phyloP scores from a whole-genome alignment of 2,329 filamentous ascomycete species.

The Talaromyces rugulosus region DNA sequence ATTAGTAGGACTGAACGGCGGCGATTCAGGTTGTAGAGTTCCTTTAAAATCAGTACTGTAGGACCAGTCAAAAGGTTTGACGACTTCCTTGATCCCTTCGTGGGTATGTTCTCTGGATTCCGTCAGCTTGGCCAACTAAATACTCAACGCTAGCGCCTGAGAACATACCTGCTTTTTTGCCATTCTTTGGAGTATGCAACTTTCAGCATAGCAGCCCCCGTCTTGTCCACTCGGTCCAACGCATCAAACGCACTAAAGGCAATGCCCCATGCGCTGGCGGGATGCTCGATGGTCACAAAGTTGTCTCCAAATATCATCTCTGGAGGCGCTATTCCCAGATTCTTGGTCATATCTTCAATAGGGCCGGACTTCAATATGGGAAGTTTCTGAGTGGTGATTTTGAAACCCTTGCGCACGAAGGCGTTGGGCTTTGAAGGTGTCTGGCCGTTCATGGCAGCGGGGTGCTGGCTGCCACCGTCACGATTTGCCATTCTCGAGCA shows the following conservation, averaged over 20 bases:
- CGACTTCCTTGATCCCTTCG: conserved; percentile 83
- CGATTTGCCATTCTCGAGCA: neutral
- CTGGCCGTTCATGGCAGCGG: neutral
- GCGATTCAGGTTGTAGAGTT: conserved; percentile 47
- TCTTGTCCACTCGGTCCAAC: conserved; percentile 90
- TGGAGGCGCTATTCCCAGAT: conserved; percentile 79
- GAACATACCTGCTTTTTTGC: conserved; percentile 59
- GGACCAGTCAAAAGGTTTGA: conserved; percentile 97
- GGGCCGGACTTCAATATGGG: conserved; percentile 90
- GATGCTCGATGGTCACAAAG: conserved; percentile 68
- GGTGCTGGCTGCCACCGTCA: neutral
- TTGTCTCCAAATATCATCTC: conserved; percentile 99
- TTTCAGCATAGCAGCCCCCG: conserved; percentile 81
- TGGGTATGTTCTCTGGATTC: conserved; percentile 66
- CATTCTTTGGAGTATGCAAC: conserved; percentile 90
- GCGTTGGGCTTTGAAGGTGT: conserved; percentile 43
- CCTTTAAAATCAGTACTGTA: conserved; percentile 88
- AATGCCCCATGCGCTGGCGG: conserved; percentile 70
- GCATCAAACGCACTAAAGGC: conserved; percentile 82
- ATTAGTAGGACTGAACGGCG: conserved; percentile 42
- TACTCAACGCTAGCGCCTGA: neutral
- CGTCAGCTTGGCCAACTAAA: conserved; percentile 9
- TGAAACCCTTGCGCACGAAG: conserved; percentile 64
- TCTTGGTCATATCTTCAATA: conserved; percentile 77
- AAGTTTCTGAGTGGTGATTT: conserved; percentile 77